These are phyloP conservation scores for Solanum appendiculatum DNA, from an alignment of 257 asterid species.

Conservation along the genomic window DNA sequence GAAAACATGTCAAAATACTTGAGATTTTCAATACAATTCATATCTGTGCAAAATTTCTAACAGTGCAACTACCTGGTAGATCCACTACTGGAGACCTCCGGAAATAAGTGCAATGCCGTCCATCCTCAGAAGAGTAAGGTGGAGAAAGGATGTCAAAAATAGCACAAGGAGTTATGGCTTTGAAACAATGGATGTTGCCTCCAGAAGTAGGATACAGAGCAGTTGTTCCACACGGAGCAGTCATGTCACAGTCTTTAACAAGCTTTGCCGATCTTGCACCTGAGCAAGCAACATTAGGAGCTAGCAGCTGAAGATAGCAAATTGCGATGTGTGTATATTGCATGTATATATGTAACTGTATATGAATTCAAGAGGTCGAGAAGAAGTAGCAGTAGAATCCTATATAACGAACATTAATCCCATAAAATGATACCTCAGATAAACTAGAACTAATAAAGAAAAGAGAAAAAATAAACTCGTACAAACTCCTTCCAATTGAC, in stretches of 20 bases:
- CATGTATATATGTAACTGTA: background rate
- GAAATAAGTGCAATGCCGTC: slow-evolving; percentile 90
- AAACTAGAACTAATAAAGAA: background rate
- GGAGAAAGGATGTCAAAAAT: slow-evolving; percentile 95
- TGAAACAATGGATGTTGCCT: slow-evolving; percentile 92
- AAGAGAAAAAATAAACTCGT: background rate
- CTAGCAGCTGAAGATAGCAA: background rate
- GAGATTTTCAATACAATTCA: background rate
- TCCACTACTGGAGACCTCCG: slow-evolving; percentile 53
- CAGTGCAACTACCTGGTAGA: slow-evolving; percentile 56
- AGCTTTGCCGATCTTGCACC: slow-evolving; percentile 78
- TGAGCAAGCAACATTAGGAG: slow-evolving; percentile 9
- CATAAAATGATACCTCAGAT: background rate
- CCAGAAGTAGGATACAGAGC: slow-evolving; percentile 78
- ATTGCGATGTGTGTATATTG: background rate
- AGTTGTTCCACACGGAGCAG: slow-evolving; percentile 81
- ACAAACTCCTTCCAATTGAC: background rate
- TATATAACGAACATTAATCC: background rate
- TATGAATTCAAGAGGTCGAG: background rate
- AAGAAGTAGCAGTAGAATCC: background rate
- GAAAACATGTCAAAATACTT: background rate
- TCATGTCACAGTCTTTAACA: slow-evolving; percentile 71
- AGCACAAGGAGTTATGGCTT: slow-evolving; percentile 91
- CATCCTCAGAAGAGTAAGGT: slow-evolving; percentile 86
- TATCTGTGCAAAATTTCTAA: background rate